Conservation (phyloP, 202 grass and related monocot genomes). For the Panicum hallii region DNA sequence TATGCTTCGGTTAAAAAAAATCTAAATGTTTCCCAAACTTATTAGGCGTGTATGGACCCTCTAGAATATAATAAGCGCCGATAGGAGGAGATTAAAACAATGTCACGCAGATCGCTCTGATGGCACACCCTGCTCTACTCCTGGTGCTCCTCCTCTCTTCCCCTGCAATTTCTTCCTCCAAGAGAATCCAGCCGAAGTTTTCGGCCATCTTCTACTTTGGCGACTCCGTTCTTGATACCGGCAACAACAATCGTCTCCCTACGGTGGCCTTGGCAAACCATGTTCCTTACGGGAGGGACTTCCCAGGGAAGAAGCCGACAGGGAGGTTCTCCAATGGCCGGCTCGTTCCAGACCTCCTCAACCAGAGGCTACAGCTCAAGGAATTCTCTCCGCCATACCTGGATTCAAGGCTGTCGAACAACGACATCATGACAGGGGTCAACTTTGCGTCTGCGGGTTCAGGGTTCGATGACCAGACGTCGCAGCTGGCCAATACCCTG, state of each 20-base stretch:
- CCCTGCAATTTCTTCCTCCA: slow-evolving; percentile 22
- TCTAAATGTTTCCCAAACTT: slow-evolving; percentile 1
- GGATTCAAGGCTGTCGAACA: slow-evolving; percentile 42
- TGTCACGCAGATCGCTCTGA: slow-evolving; percentile 33
- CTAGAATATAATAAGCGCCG: slow-evolving; percentile 38
- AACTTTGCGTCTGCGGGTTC: slow-evolving; percentile 84
- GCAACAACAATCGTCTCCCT: slow-evolving; percentile 70
- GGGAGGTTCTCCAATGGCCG: slow-evolving; percentile 87
- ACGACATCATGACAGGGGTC: slow-evolving; percentile 56
- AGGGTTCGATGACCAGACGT: slow-evolving; percentile 73
- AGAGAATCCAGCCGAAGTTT: slow-evolving; percentile 50
- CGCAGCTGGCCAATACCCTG: slow-evolving; percentile 52
- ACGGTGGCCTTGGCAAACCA: slow-evolving; percentile 63
- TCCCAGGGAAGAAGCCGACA: slow-evolving; percentile 59
- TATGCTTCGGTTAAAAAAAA: background rate
- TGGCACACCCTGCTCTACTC: slow-evolving; percentile 55
- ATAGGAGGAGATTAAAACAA: slow-evolving; percentile 17
- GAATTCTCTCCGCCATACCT: slow-evolving; percentile 66
- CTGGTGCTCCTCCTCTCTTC: slow-evolving; percentile 48
- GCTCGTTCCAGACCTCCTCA: slow-evolving; percentile 79
- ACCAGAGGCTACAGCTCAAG: slow-evolving; percentile 56
- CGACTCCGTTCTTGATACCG: slow-evolving; percentile 70
- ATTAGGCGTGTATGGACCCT: background rate
- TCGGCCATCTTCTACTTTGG: slow-evolving; percentile 73
- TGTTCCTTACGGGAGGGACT: slow-evolving; percentile 67